Evolutionary conservation across 2,329 filamentous ascomycete genomes (phyloP).

Genomic region (Botrytis galanthina): DNA sequence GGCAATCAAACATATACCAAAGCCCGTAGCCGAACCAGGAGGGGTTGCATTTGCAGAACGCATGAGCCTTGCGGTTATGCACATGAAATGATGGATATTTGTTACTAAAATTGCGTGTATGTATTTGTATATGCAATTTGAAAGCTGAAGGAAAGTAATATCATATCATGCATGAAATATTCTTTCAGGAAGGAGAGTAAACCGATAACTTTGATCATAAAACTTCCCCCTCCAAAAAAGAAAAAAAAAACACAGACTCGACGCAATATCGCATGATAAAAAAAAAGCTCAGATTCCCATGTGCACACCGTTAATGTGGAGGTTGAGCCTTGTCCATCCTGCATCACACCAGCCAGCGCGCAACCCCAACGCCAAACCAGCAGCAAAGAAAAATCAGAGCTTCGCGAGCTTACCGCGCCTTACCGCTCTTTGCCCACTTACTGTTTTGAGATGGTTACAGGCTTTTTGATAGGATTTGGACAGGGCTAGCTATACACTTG

Average conservation of each 20-base stretch:
- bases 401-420: constrained; percentile 4
- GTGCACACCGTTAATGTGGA: constrained; percentile 2
- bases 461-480: neutral
- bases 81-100: neutral
- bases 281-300: constrained; percentile 8
- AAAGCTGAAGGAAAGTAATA: neutral
- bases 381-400: neutral
- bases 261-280: neutral
- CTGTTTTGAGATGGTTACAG: constrained; percentile 1
- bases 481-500: neutral
- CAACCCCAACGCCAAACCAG: neutral
- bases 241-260: neutral
- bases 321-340: neutral
- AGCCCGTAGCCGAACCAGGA: constrained; percentile 1
- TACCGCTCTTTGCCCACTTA: constrained; percentile 8
- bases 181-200: neutral
- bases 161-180: neutral
- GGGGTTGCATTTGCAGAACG: neutral
- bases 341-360: constrained; percentile 4
- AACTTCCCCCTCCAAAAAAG: neutral
- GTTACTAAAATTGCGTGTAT: neutral
- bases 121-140: neutral
- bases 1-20: neutral
- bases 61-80: neutral
- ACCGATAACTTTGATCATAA: neutral